Conservation (phyloP, 2,329 filamentous ascomycete genomes). For the Ambrosiella xylebori region DNA sequence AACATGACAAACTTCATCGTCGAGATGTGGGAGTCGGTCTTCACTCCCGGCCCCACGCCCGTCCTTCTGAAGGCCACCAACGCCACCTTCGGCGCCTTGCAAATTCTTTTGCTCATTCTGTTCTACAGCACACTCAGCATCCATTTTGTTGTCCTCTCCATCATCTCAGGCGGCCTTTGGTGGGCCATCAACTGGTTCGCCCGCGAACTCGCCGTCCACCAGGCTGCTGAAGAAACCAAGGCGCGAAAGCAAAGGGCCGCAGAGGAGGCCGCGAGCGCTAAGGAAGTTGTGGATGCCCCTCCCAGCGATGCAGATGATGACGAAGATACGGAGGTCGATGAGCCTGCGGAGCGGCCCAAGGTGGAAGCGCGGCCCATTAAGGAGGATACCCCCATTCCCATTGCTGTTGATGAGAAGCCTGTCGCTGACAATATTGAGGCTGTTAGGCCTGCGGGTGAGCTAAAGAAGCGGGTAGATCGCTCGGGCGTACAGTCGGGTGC, state of each 20-base stretch:
- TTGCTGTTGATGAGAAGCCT: constrained; percentile 29
- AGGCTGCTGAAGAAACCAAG: constrained; percentile 23
- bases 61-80: constrained; percentile 83
- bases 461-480: constrained; percentile 29
- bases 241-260: constrained; percentile 16
- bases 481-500: constrained; percentile 36
- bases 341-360: constrained; percentile 16
- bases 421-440: constrained; percentile 23
- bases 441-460: constrained; percentile 25
- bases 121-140: constrained; percentile 70
- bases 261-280: constrained; percentile 26
- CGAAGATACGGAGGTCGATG: constrained; percentile 35
- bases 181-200: constrained; percentile 96
- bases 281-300: constrained; percentile 16
- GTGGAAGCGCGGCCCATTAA: constrained; percentile 12
- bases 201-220: constrained; percentile 35
- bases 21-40: constrained; percentile 80
- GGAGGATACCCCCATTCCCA: constrained; percentile 18
- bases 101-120: constrained; percentile 58
- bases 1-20: constrained; percentile 45
- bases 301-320: constrained; percentile 19
- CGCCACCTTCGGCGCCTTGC: constrained; percentile 69
- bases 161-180: constrained; percentile 71
- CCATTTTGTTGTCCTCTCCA: constrained; percentile 71
- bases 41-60: constrained; percentile 79